Evolutionary conservation across 441 rosid genomes (phyloP).

Genomic region (Populus hybrid): DNA sequence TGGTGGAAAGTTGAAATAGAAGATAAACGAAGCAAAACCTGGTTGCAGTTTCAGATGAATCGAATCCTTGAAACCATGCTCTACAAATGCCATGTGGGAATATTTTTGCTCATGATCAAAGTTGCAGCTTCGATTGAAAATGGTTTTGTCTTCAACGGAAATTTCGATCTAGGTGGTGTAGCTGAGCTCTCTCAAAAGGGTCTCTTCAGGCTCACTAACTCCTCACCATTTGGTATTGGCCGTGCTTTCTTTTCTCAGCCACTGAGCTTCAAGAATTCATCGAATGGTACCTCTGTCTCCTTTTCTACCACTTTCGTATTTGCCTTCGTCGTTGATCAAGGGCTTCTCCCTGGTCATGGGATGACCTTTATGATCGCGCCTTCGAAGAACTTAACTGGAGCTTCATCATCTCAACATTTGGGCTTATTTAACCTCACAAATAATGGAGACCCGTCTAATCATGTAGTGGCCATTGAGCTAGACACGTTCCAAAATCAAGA

Average conservation of each 20-base stretch:
- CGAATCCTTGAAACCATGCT: background rate
- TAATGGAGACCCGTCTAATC: constrained; percentile 26
- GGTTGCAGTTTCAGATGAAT: background rate
- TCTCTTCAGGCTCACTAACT: background rate
- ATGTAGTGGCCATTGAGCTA: constrained; percentile 31
- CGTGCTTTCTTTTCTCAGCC: constrained; percentile 18
- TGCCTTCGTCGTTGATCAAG: constrained; percentile 20
- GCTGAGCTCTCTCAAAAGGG: background rate
- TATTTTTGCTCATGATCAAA: background rate
- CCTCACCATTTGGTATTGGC: constrained; percentile 8
- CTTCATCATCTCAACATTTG: constrained; percentile 16
- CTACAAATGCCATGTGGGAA: background rate
- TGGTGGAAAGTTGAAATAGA: background rate
- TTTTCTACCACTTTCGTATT: constrained; percentile 39
- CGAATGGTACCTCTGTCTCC: constrained; percentile 13
- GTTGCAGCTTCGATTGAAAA: background rate
- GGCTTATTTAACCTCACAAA: constrained; percentile 29
- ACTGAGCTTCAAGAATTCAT: constrained; percentile 25
- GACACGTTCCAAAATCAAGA: constrained; percentile 21
- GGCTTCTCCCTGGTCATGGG: constrained; percentile 30
- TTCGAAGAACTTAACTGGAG: constrained; percentile 16
- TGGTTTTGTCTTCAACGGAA: background rate
- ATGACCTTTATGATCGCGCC: constrained; percentile 43
- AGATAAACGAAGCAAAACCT: background rate
- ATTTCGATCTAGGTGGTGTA: background rate